phyloP scores from a whole-genome alignment of 73 alveolate genomes.

The Effrenium voratum region DNA sequence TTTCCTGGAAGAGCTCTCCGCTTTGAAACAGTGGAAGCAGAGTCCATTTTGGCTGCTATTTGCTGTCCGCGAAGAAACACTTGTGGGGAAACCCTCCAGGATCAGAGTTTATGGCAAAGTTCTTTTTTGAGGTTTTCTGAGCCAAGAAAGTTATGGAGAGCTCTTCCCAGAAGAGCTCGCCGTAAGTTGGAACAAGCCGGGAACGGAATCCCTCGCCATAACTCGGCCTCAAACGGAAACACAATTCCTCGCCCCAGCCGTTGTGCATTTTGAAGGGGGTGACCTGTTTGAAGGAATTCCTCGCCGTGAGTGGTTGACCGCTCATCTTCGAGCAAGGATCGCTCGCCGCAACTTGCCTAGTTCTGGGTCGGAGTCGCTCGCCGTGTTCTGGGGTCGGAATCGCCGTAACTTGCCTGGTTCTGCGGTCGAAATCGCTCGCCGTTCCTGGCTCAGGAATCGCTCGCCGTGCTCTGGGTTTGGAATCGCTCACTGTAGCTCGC shows the following conservation, averaged over 20 bases:
- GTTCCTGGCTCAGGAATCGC: neutral
- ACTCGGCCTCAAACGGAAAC: no score
- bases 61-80: neutral
- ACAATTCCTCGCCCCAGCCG: no score
- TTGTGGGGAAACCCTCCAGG: neutral
- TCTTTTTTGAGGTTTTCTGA: no score
- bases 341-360: neutral
- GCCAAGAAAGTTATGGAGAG: neutral
- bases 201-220: neutral
- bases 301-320: neutral
- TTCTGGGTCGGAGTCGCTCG: neutral
- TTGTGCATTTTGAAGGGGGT: neutral
- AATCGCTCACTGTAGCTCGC: neutral
- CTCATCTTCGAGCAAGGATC: neutral
- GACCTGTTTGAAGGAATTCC: neutral
- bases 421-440: no score
- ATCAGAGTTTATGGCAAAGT: no score
- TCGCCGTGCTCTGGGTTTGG: no score
- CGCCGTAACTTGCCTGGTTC: neutral
- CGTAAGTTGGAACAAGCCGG: neutral
- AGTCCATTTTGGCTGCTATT: neutral
- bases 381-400: neutral
- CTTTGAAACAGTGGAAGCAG: neutral
- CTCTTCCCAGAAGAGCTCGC: constrained; percentile 27
- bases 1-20: constrained; percentile 75